Conservation (phyloP, 305 asterid genomes). For the Fraxinus dipetala region DNA sequence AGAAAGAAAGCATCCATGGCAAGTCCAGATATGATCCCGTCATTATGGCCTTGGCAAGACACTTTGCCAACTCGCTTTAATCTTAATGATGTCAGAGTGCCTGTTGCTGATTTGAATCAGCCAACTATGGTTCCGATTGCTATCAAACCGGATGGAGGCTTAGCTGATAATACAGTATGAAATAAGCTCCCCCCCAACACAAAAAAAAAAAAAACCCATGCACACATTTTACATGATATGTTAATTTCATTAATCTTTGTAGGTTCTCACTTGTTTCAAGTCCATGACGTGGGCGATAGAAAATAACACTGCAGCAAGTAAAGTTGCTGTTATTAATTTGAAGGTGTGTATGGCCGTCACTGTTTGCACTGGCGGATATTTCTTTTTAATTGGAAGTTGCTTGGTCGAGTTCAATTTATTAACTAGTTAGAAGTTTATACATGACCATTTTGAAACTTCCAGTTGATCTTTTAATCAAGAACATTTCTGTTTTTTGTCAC, state of each 20-base stretch:
- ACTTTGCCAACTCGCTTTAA: conserved; percentile 45
- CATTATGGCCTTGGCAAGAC: conserved; percentile 70
- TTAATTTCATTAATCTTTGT: conserved; percentile 17
- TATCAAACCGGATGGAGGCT: conserved; percentile 59
- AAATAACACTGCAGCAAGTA: conserved; percentile 49
- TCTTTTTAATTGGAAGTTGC: background rate
- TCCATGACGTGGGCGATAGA: conserved; percentile 81
- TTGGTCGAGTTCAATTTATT: background rate
- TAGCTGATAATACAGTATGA: conserved; percentile 63
- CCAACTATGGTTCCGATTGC: conserved; percentile 60
- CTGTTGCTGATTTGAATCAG: conserved; percentile 43
- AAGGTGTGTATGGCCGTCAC: conserved; percentile 47
- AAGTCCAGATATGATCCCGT: conserved; percentile 40
- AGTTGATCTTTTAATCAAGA: background rate
- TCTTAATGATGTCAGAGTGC: conserved; percentile 50
- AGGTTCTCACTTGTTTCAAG: conserved; percentile 78
- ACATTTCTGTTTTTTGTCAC: background rate
- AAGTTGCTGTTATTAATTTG: conserved; percentile 67
- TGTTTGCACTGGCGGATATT: background rate
- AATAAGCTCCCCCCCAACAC: background rate
- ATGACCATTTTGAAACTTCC: background rate
- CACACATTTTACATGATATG: background rate
- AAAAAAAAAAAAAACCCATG: background rate
- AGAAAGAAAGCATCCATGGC: conserved; percentile 37
- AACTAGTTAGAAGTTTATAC: background rate